Base-by-base conservation (phyloP, 768 basidiomycete species). In the Leccinellum albellum region DNA sequence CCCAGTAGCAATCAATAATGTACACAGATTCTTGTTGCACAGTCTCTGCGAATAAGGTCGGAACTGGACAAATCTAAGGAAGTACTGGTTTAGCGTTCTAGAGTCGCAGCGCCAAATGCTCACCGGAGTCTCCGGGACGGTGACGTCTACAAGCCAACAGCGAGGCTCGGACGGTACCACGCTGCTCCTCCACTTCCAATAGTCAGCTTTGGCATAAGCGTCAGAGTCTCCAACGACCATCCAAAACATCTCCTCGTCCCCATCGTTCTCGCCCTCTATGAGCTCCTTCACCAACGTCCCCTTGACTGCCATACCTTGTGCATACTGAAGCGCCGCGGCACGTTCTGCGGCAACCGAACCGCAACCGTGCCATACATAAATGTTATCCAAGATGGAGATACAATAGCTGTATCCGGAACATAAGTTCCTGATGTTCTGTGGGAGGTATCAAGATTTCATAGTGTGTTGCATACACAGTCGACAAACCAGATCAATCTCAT, bases 371-470 rank as follows among this genome's bases (percentile, higher is more conserved):
- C 92, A 94, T 32, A 93, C 82, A 61, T 90, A 92, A 35, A 87
- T 73, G 3, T 83, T 82, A 33, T 83, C 83, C 58, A 93, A 73
- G 47, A 92, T 76, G 3, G 86, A 82, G 33, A 91, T 61, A 62
- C 89, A 91, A 68, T 88, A 92, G 62, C 88, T 90, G 70, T 85
- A 93, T n/a, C 81, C 91, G 10, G 91, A 92, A 67, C 91, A 93
- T 1, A 94, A 73, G 65, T 88, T 89, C 57, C 75, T 80, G 61
- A 87, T 73, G 55, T 69, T 76, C 88, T 87, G 61, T 28, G 24
- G 52, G 57, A 24, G 50, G 20, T n/a, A 29, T 62, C 50, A 45
- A 56, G 32, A 32, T 31, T 50, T 55, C 48, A 52, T 13, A 21
- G 54, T 40, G 12, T 21, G n/a, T 42, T 33, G 29, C 21, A 33